Evolutionary conservation across 495 filamentous ascomycete genomes (phyloP).

Genomic region (Physcia stellaris): DNA sequence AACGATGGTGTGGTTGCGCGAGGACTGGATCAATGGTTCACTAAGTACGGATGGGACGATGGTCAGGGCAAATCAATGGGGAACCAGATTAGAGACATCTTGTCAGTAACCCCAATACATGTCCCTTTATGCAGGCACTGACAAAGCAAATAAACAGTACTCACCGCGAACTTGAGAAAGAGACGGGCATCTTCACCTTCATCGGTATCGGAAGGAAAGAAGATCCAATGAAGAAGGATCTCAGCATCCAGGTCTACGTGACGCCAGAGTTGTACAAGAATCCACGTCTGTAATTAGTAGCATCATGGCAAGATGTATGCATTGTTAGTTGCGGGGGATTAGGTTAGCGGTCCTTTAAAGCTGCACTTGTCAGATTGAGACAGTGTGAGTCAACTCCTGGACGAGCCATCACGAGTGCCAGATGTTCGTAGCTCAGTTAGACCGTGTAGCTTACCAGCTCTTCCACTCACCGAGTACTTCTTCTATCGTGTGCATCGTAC

Average conservation of each 20-base stretch:
- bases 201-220: constrained; percentile 2
- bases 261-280: not conserved
- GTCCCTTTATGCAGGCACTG: not conserved
- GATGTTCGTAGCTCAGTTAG: no score
- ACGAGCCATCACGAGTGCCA: no score
- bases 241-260: constrained; percentile 1
- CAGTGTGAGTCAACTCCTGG: no score
- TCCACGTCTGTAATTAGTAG: not conserved
- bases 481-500: no score
- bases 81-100: not conserved
- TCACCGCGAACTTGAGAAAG: not conserved
- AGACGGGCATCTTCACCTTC: constrained; percentile 2
- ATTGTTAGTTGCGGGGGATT: no score
- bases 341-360: no score
- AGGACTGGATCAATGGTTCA: not conserved
- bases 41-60: not conserved
- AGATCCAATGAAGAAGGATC: not conserved
- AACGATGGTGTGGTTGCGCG: not conserved
- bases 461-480: no score
- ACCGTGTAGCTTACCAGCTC: no score
- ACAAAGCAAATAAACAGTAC: not conserved
- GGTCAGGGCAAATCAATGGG: not conserved
- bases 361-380: no score
- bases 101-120: not conserved
- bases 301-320: no score